phyloP scores from a whole-genome alignment of 2,329 filamentous ascomycete species.

The Cercospora sp. region DNA sequence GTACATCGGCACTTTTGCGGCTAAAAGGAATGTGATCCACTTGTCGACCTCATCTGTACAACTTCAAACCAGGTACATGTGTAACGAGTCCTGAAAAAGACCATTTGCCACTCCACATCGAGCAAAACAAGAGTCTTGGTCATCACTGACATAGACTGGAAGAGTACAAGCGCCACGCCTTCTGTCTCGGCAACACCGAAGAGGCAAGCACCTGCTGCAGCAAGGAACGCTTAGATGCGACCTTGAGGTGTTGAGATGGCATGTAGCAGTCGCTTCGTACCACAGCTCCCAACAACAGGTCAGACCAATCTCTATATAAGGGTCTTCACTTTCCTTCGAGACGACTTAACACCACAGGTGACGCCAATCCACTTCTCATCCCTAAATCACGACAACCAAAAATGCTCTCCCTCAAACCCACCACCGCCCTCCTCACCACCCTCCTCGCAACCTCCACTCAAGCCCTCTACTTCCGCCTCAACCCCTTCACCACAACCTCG shows the following conservation, averaged over 20 bases:
- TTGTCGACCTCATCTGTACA: not conserved
- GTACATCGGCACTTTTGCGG: not conserved
- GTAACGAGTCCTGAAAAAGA: not conserved
- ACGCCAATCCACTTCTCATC: too few species aligned
- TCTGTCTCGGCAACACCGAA: not conserved
- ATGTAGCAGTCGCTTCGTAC: too few species aligned
- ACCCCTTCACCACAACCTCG: conserved; percentile 19
- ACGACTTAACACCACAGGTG: too few species aligned
- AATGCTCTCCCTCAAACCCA: not conserved
- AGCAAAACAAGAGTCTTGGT: not conserved
- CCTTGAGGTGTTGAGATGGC: too few species aligned
- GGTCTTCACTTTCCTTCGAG: too few species aligned
- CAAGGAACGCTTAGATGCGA: too few species aligned
- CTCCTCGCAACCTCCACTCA: not conserved
- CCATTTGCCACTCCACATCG: not conserved
- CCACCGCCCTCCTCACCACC: conserved; percentile 7
- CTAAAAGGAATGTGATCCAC: not conserved
- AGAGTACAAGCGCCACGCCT: not conserved
- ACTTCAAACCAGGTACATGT: not conserved
- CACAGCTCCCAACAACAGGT: too few species aligned
- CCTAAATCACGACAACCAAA: too few species aligned
- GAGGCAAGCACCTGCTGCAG: not conserved
- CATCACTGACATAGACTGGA: not conserved
- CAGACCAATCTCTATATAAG: too few species aligned
- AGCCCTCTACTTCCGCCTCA: conserved; percentile 27